Percentiles rank a stretch among this genome's conserved stretches.
phyloP scores from a whole-genome alignment of 805 yeast genomes.

The Kuraishia molischiana region DNA sequence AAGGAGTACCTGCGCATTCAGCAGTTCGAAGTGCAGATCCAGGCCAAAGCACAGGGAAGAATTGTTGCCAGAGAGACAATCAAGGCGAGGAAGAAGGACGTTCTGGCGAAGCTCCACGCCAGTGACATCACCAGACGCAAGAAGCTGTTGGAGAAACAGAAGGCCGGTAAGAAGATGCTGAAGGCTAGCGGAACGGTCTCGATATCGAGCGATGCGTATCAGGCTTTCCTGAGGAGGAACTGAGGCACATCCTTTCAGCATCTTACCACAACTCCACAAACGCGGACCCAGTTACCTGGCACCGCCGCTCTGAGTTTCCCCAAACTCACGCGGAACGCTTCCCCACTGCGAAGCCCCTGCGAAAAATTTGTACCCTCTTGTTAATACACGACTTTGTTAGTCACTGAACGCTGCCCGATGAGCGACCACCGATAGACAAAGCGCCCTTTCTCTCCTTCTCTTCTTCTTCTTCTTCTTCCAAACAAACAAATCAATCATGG shows the following conservation, averaged over 20 bases:
- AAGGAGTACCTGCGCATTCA: slow-evolving; percentile 74
- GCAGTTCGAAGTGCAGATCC: slow-evolving; percentile 86
- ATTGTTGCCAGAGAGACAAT: slow-evolving; percentile 89
- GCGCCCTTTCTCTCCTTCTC: too few relatives aligned
- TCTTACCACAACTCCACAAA: too few relatives aligned
- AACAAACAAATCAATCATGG: background rate
- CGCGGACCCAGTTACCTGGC: too few relatives aligned
- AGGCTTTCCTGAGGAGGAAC: slow-evolving; percentile 55
- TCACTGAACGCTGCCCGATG: too few relatives aligned
- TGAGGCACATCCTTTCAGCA: too few relatives aligned
- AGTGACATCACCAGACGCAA: slow-evolving; percentile 86
- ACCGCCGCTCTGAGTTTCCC: too few relatives aligned
- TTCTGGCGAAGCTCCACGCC: slow-evolving; percentile 88
- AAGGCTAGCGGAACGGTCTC: slow-evolving; percentile 69
- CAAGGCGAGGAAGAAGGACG: slow-evolving; percentile 90
- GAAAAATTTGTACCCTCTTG: too few relatives aligned
- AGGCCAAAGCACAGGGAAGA: slow-evolving; percentile 73
- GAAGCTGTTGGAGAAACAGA: slow-evolving; percentile 79
- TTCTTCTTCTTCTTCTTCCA: too few relatives aligned
- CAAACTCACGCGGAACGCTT: too few relatives aligned
- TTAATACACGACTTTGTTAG: too few relatives aligned
- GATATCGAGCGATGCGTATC: slow-evolving; percentile 81
- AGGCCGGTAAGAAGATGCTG: slow-evolving; percentile 86
- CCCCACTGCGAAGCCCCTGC: too few relatives aligned
- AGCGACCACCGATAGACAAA: too few relatives aligned